Base-by-base conservation (phyloP, 768 basidiomycete species). In the Punctularia strigosozonata region DNA sequence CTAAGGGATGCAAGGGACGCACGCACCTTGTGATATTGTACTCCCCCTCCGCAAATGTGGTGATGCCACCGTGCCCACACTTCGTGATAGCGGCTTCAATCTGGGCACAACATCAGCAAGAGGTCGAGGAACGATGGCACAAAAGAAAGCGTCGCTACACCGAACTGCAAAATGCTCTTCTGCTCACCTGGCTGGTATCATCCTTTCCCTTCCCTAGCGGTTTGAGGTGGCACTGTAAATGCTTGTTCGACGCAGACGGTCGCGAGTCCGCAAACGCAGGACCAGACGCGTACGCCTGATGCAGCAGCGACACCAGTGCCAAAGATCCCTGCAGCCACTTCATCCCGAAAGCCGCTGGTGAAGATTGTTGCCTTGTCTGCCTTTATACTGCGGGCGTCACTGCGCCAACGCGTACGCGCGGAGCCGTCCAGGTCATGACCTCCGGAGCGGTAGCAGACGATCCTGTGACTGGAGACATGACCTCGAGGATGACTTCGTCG, bases 1-100 rank as follows among this genome's bases (percentile, higher is more conserved):
- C 21, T 10, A 34, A 14, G 13, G n/a, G 5, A 12, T 19, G 15
- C 31, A 17, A 22, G 13, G 12, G 15, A 17, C 15, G 7, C 8
- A 36, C 49, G 18, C 23, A 66, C 71, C 69, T 60, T 0, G 73
- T 75, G 17, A 75, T 69, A 44, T 73, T 74, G 46, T 62, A 74
- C 4, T 57, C 50, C 3, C 72, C 72, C 1, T 55, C 28, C 32
- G 59, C 62, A 46, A 75, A 66, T 4, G 64, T 52, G 0, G 62
- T 70, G 2, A 55, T 64, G 3, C 72, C 71, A 36, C 53, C 55
- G 25, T 66, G 62, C 1, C 73, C 72, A 46, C 73, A 75, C 36
- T 47, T 47, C 25, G 61, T 53, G 35, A 75, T 72, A 1, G 71
- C 72, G 7, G 52, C 56, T 41, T 69, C 62, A 6, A 75, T 65